These are phyloP conservation scores for Penicillium sp. DNA, from an alignment of 2,329 filamentous ascomycete genomes.

Conservation along the genomic window DNA sequence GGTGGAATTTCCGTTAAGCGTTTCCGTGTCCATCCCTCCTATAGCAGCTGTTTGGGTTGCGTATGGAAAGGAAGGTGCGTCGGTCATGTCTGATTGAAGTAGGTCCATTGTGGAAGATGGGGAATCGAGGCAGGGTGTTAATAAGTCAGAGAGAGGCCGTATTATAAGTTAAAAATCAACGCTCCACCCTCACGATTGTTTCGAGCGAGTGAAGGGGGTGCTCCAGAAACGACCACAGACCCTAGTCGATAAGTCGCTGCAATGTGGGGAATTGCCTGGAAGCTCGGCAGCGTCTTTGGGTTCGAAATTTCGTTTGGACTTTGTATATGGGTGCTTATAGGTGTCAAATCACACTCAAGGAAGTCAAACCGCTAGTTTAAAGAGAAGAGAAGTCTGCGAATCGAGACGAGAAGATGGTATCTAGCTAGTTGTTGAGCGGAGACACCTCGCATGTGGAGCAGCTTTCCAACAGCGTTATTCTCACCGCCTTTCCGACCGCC, in stretches of 20 bases:
- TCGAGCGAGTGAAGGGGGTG: neutral
- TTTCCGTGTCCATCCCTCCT: conserved; percentile 17
- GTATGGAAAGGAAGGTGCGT: conserved; percentile 25
- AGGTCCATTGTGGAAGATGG: conserved; percentile 31
- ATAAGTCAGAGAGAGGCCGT: neutral
- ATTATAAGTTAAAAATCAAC: neutral
- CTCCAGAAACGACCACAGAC: neutral
- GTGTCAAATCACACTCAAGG: neutral
- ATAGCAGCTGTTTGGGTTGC: conserved; percentile 13
- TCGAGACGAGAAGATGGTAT: neutral
- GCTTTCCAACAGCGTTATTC: conserved; percentile 3
- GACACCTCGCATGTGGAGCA: conserved; percentile 11
- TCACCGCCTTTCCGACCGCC: conserved; percentile 20
- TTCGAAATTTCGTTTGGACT: neutral
- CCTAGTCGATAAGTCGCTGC: conserved; percentile 9
- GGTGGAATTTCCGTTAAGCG: neutral
- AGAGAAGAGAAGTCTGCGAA: neutral
- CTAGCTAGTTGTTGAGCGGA: neutral
- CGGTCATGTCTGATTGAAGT: conserved; percentile 32
- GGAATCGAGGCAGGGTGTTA: neutral
- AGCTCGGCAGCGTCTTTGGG: neutral
- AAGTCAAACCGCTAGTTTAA: neutral
- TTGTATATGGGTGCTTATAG: too few relatives aligned
- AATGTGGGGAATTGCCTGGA: conserved; percentile 4
- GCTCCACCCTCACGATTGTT: neutral